Percentiles rank a stretch among this genome's conserved stretches.
Evolutionary conservation across 306 rosid species (phyloP).

Genomic region (Luffa aegyptiaca): DNA sequence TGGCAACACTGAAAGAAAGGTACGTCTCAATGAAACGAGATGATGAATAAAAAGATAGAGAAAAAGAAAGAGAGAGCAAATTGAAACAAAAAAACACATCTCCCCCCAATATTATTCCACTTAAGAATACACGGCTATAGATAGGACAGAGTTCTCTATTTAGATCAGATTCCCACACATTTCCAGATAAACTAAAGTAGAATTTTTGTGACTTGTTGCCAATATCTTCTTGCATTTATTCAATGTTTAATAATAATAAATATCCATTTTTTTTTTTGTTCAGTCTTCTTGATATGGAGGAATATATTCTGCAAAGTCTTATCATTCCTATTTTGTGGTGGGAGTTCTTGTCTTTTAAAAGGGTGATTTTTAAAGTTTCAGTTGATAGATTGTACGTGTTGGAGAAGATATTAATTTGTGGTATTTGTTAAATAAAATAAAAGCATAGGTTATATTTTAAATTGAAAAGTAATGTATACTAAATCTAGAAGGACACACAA

Average conservation of each 20-base stretch:
- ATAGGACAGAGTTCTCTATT: slow-evolving; percentile 1
- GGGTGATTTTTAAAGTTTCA: not conserved
- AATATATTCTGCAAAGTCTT: not conserved
- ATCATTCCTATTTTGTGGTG: not conserved
- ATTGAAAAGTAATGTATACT: not conserved
- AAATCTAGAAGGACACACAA: not conserved
- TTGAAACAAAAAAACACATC: not conserved
- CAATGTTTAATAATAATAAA: slow-evolving; percentile 1
- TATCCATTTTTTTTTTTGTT: not conserved
- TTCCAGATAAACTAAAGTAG: not conserved
- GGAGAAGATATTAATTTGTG: not conserved
- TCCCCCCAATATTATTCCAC: not conserved
- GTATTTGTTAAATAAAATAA: not conserved
- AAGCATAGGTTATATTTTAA: not conserved
- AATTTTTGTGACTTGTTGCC: not conserved
- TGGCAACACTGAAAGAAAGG: slow-evolving; percentile 5
- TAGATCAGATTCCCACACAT: slow-evolving; percentile 9
- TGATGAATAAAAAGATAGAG: not conserved
- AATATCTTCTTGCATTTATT: slow-evolving; percentile 5
- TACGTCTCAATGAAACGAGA: not conserved
- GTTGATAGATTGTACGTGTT: not conserved
- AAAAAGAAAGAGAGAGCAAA: not conserved
- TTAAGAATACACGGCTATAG: not conserved
- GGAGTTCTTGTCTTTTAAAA: not conserved
- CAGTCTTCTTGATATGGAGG: not conserved